Percentiles rank a stretch among this genome's conserved stretches.
These are phyloP conservation scores for Candida odintsovae DNA, from an alignment of 805 yeast genomes.

Conservation along the genomic window DNA sequence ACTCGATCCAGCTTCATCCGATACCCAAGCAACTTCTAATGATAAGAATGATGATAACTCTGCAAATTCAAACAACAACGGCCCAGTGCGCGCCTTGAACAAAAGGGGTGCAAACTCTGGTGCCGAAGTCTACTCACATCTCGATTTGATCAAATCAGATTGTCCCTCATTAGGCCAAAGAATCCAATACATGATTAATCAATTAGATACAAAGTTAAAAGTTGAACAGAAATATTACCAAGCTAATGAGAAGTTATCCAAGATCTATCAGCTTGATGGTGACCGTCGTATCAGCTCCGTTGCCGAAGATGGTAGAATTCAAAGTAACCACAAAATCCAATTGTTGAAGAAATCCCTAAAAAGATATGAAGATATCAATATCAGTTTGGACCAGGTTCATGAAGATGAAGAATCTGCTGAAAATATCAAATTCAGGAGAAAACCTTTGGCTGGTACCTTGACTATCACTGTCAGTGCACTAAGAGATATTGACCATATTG, in stretches of 20 bases:
- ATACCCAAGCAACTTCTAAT: neutral
- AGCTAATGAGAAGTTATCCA: conserved; percentile 86
- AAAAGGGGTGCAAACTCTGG: conserved; percentile 25
- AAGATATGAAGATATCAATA: conserved; percentile 84
- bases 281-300: conserved; percentile 80
- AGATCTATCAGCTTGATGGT: conserved; percentile 84
- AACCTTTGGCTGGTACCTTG: conserved; percentile 78
- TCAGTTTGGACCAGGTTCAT: conserved; percentile 55
- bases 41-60: neutral
- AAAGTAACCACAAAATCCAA: conserved; percentile 80
- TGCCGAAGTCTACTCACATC: conserved; percentile 46
- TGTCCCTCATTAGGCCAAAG: conserved; percentile 93
- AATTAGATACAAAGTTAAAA: conserved; percentile 86
- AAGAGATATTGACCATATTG: conserved; percentile 88
- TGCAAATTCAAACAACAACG: neutral
- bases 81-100: neutral
- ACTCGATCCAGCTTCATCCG: neutral
- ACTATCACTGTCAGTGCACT: conserved; percentile 69
- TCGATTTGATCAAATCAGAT: conserved; percentile 85
- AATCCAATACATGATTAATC: conserved; percentile 93
- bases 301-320: conserved; percentile 82
- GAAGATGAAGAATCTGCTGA: conserved; percentile 55
- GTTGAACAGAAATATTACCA: conserved; percentile 91
- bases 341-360: conserved; percentile 77
- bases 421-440: conserved; percentile 70